Percentiles rank a stretch among this genome's conserved stretches.
phyloP scores from a whole-genome alignment of 108 stramenopile genomes.

The Craspedostauros australis region DNA sequence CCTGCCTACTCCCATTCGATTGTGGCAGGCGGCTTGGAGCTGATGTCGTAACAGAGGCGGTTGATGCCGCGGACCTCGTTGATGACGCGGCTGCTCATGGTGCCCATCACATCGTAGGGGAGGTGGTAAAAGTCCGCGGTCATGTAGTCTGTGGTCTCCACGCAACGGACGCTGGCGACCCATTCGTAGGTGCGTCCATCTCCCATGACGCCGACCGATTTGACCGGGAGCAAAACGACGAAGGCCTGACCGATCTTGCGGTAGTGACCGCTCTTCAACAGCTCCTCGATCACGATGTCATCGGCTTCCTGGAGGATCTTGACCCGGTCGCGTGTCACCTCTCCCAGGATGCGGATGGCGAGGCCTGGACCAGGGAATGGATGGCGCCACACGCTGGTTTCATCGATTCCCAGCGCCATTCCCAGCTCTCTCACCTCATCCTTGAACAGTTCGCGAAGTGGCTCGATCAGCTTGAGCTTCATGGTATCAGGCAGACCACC shows the following conservation, averaged over 20 bases:
- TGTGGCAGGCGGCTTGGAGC: slow-evolving; percentile 98
- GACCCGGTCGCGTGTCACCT: slow-evolving; percentile 83
- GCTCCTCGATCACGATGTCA: slow-evolving; percentile 93
- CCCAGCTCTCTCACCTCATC: slow-evolving; percentile 94
- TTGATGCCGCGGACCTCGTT: slow-evolving; percentile 98
- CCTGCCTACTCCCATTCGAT: slow-evolving; percentile 96
- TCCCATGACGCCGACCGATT: slow-evolving; percentile 98
- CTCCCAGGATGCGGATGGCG: slow-evolving; percentile 93
- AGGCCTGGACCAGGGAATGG: slow-evolving; percentile 99
- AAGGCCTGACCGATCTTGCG: slow-evolving; percentile 96
- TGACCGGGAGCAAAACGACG: slow-evolving; percentile 92
- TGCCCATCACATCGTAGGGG: slow-evolving; percentile 92
- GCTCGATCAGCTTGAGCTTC: slow-evolving; percentile 97
- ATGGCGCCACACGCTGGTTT: slow-evolving; percentile 92
- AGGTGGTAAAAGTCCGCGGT: slow-evolving; percentile 98
- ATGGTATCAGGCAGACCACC: slow-evolving; percentile 93
- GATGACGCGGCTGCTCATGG: slow-evolving; percentile 93
- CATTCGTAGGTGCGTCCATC: slow-evolving; percentile 94
- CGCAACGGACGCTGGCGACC: slow-evolving; percentile 87
- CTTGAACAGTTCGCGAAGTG: slow-evolving; percentile 97
- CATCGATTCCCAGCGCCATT: slow-evolving; percentile 92
- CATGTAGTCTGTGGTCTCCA: slow-evolving; percentile 98
- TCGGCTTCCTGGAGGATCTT: slow-evolving; percentile 93
- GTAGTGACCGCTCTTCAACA: slow-evolving; percentile 86
- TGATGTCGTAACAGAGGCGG: slow-evolving; percentile 95